Base-by-base conservation (phyloP, 2,329 filamentous ascomycete species). In the Seiridium cupressi region DNA sequence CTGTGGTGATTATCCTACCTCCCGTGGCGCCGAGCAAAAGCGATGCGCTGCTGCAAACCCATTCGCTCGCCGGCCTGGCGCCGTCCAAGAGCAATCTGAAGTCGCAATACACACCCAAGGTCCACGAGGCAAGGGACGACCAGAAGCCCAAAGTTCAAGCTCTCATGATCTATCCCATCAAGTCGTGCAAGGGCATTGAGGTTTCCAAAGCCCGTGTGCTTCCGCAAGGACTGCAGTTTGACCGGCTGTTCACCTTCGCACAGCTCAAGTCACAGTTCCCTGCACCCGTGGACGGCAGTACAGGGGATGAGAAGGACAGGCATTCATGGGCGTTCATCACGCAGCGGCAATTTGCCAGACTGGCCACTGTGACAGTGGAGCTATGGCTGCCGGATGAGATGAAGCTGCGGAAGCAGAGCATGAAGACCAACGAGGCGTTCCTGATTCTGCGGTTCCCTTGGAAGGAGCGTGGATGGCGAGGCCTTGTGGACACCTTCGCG, bases 221-320 rank as follows among this genome's bases (percentile, higher is more conserved):
- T 51, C 78, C 85, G 5, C 85, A 85, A 2, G 92, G 93, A 2
- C 80, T 96, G 60, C 84, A 89, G 71, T 90, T 89, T 73, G 93
- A 97, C 74, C 86, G 92, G 5, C 84, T 94, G 66, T 96, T 93
- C 77, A 89, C 87, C 53, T 91, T 97, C 71, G 92, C 90, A 1
- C 89, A 93, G 73, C 78, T 84, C 62, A 78, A 78, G 71, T 80
- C 77, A 67, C 76, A 78, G 44, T 81, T 81, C 61, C 77, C 80
- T 3, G 74, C 77, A 18, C 61, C 70, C 13, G 65, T 73, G n/a
- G 70, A 76, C 55, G 32, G 9, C 5, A 18, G 35, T 34, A 68
- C 70, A 10, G 66, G 72, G 7, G 67, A 67, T 18, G 70, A 73
- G 38, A 74, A 72, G 60, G 72, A 76, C 60, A 69, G 74, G 53